Conservation (phyloP, 2,329 filamentous ascomycete genomes). For the Parascedosporium putredinis region DNA sequence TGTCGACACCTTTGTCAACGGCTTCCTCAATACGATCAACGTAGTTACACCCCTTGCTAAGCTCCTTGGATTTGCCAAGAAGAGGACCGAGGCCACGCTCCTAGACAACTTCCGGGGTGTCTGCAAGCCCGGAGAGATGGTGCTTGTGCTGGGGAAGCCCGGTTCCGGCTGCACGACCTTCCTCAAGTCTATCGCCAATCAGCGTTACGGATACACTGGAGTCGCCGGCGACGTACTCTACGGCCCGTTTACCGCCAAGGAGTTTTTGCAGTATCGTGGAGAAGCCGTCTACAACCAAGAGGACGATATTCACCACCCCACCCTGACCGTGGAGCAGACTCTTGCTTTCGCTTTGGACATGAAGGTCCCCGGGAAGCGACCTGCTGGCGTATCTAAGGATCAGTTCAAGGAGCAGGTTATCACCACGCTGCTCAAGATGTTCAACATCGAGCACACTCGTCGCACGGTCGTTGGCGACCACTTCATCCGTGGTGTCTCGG, state of each 20-base stretch:
- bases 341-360: slow-evolving; percentile 75
- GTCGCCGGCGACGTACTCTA: slow-evolving; percentile 63
- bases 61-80: slow-evolving; percentile 55
- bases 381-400: slow-evolving; percentile 58
- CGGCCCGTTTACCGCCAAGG: slow-evolving; percentile 59
- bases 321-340: slow-evolving; percentile 79
- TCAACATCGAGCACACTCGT: slow-evolving; percentile 83
- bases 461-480: slow-evolving; percentile 77
- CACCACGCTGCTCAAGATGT: slow-evolving; percentile 72
- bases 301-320: slow-evolving; percentile 77
- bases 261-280: slow-evolving; percentile 64
- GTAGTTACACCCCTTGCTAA: slow-evolving; percentile 53
- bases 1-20: slow-evolving; percentile 65
- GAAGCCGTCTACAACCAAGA: slow-evolving; percentile 82
- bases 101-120: slow-evolving; percentile 62
- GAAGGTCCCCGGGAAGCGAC: slow-evolving; percentile 73
- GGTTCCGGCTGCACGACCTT: slow-evolving; percentile 64
- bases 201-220: slow-evolving; percentile 44
- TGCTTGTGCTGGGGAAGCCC: slow-evolving; percentile 69
- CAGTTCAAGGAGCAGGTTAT: slow-evolving; percentile 72
- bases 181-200: slow-evolving; percentile 57
- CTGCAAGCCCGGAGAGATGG: slow-evolving; percentile 76
- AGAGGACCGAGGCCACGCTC: slow-evolving; percentile 62
- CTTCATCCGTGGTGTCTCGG: slow-evolving; percentile 70
- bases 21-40: slow-evolving; percentile 68